Conservation (phyloP, 805 yeast species). For the Metschnikowia kofuensis region DNA sequence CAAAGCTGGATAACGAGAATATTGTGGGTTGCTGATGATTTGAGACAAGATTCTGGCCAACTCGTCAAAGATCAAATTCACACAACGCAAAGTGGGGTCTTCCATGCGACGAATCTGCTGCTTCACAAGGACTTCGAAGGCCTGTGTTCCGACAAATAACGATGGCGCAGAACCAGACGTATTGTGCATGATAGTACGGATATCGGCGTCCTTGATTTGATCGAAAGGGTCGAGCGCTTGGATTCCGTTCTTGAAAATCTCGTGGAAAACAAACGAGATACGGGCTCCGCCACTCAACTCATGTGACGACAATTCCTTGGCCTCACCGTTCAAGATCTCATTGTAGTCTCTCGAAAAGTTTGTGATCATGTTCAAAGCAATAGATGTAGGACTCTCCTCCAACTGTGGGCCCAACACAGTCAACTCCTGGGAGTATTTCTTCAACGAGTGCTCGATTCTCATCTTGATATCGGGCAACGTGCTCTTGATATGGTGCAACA, state of each 20-base stretch:
- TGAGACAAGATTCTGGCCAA: slow-evolving; percentile 86
- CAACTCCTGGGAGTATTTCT: slow-evolving; percentile 79
- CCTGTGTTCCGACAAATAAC: slow-evolving; percentile 93
- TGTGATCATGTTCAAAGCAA: slow-evolving; percentile 87
- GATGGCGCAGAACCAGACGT: slow-evolving; percentile 96
- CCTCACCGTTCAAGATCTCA: slow-evolving; percentile 88
- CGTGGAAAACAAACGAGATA: slow-evolving; percentile 94
- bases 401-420: slow-evolving; percentile 78
- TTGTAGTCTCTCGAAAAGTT: slow-evolving; percentile 89
- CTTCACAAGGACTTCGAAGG: slow-evolving; percentile 92
- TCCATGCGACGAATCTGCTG: slow-evolving; percentile 77
- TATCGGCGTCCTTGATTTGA: slow-evolving; percentile 92
- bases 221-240: slow-evolving; percentile 93
- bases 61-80: slow-evolving; percentile 89
- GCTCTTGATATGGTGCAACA: slow-evolving; percentile 76
- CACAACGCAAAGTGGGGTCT: slow-evolving; percentile 88
- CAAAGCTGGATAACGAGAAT: slow-evolving; percentile 84
- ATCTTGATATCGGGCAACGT: slow-evolving; percentile 83
- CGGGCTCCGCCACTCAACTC: slow-evolving; percentile 98
- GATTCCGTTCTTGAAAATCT: slow-evolving; percentile 89
- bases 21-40: slow-evolving; percentile 76
- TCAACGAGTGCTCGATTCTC: slow-evolving; percentile 77
- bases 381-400: slow-evolving; percentile 83
- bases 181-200: slow-evolving; percentile 94
- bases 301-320: slow-evolving; percentile 80